Evolutionary conservation across 345 rosid species (phyloP).

Genomic region (Salix caprea): DNA sequence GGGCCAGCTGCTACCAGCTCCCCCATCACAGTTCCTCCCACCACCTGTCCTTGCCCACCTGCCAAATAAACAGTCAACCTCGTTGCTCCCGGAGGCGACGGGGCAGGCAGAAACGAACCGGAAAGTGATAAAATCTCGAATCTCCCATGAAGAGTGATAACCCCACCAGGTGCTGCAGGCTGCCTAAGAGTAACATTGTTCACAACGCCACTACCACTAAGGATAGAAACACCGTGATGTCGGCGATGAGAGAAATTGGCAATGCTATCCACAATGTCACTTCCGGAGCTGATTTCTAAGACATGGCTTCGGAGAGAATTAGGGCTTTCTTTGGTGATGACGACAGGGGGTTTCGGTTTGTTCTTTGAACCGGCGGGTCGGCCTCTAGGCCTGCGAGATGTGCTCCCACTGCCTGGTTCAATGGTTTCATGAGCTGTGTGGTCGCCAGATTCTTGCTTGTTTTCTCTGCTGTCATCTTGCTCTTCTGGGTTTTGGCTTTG

Average conservation of each 20-base stretch:
- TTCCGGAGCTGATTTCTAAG: slow-evolving; percentile 68
- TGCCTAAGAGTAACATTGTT: slow-evolving; percentile 73
- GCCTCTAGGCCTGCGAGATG: slow-evolving; percentile 72
- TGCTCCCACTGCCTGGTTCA: slow-evolving; percentile 48
- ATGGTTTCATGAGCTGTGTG: slow-evolving; percentile 21
- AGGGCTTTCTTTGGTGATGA: slow-evolving; percentile 82
- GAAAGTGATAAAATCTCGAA: slow-evolving; percentile 81
- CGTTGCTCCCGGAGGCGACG: slow-evolving; percentile 73
- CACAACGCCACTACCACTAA: slow-evolving; percentile 79
- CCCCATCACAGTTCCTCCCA: slow-evolving; percentile 75
- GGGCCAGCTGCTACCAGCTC: slow-evolving; percentile 75
- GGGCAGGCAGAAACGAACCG: slow-evolving; percentile 70
- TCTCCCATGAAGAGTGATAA: slow-evolving; percentile 66
- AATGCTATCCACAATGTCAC: slow-evolving; percentile 63
- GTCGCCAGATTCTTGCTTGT: slow-evolving; percentile 23
- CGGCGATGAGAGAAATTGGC: slow-evolving; percentile 60
- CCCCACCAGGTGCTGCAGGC: slow-evolving; percentile 66
- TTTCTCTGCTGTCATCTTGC: slow-evolving; percentile 39
- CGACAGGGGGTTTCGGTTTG: slow-evolving; percentile 65
- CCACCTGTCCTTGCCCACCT: slow-evolving; percentile 86
- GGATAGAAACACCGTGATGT: slow-evolving; percentile 69
- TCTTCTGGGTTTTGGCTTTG: slow-evolving; percentile 49
- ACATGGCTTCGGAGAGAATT: slow-evolving; percentile 82
- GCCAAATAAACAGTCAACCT: slow-evolving; percentile 73
- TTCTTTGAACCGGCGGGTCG: slow-evolving; percentile 88